A percentile compares a stretch with the other conserved stretches of the same genome.
phyloP scores from a whole-genome alignment of 2,329 filamentous ascomycete species.

The Pestalotiopsis sp. region DNA sequence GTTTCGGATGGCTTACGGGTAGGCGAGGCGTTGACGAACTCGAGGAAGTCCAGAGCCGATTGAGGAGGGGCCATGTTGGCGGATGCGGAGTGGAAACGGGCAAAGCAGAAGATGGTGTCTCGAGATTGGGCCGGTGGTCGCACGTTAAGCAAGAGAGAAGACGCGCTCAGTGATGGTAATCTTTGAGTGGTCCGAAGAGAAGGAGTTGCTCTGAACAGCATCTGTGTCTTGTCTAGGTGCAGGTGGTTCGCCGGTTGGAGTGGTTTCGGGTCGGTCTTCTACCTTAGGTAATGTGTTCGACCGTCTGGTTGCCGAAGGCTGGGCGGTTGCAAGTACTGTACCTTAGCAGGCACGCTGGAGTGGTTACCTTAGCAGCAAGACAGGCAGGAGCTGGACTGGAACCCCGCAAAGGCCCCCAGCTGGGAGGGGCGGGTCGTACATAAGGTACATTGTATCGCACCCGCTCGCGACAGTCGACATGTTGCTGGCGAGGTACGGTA shows the following conservation, averaged over 20 bases:
- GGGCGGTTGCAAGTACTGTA: not conserved
- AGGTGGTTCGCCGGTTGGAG: not conserved
- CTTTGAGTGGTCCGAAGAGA: not conserved
- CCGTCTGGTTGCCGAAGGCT: not conserved
- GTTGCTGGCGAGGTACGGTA: too few relatives aligned
- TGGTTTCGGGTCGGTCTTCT: not conserved
- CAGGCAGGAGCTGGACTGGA: too few relatives aligned
- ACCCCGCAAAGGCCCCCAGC: too few relatives aligned
- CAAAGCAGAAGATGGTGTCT: not conserved
- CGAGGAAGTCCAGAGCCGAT: constrained; percentile 80
- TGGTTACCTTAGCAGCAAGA: too few relatives aligned
- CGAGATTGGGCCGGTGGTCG: not conserved
- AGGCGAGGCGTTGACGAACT: constrained; percentile 92
- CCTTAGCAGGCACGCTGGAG: too few relatives aligned
- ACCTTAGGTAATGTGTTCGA: too few relatives aligned
- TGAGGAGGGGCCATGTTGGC: constrained; percentile 54
- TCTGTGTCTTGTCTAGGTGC: not conserved
- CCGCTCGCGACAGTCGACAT: too few relatives aligned
- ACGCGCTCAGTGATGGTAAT: not conserved
- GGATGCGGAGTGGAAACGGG: constrained; percentile 1
- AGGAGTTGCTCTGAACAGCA: not conserved
- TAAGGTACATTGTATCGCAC: too few relatives aligned
- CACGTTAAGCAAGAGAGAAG: not conserved
- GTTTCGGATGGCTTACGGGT: constrained; percentile 66
- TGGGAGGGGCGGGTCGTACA: too few relatives aligned